phyloP scores from a whole-genome alignment of 257 asterid species.

The Ocimum tenuiflorum region DNA sequence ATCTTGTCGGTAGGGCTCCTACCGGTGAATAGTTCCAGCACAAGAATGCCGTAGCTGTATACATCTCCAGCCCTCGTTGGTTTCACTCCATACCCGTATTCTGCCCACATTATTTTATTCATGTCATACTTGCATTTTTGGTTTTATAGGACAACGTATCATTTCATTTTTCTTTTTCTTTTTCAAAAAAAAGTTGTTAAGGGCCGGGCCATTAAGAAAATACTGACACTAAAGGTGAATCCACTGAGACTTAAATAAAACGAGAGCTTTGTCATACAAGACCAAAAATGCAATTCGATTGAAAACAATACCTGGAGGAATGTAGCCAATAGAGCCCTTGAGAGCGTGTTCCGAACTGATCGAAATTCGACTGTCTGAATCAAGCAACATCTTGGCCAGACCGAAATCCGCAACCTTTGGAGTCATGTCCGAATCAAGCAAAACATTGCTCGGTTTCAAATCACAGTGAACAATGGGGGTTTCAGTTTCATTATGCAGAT shows the following conservation, averaged over 20 bases:
- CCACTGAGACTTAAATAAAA: too few relatives aligned
- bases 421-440: constrained; percentile 48
- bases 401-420: constrained; percentile 62
- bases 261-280: too few relatives aligned
- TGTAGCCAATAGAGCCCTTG: constrained; percentile 65
- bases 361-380: constrained; percentile 21
- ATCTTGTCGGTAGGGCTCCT: constrained; percentile 39
- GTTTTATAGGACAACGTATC: too few relatives aligned
- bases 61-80: constrained; percentile 53
- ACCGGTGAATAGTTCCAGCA: constrained; percentile 48
- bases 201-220: too few relatives aligned
- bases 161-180: too few relatives aligned
- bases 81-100: constrained; percentile 45
- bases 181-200: too few relatives aligned
- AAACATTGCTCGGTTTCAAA: constrained; percentile 53
- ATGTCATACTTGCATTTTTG: neutral
- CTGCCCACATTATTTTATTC: constrained; percentile 20
- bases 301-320: constrained; percentile 68
- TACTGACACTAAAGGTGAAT: too few relatives aligned
- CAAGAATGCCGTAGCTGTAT: constrained; percentile 55
- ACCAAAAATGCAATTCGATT: too few relatives aligned
- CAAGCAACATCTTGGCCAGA: constrained; percentile 37
- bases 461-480: constrained; percentile 46
- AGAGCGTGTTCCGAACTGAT: constrained; percentile 39
- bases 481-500: constrained; percentile 47